Conservation (phyloP, 2,329 filamentous ascomycete species). For the Fusarium sp. region DNA sequence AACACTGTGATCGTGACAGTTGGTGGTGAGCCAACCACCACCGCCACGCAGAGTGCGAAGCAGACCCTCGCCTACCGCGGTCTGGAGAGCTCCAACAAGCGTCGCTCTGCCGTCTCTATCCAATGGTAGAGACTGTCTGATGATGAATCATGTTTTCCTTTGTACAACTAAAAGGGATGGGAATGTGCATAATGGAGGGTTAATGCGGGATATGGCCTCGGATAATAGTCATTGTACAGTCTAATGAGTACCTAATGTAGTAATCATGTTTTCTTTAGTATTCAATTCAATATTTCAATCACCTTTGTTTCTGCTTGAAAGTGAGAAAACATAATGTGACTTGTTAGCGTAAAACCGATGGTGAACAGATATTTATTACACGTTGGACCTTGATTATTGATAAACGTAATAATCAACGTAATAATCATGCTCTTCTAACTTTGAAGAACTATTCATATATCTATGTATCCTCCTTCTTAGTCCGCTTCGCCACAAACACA, state of each 20-base stretch:
- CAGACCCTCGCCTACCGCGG: not conserved
- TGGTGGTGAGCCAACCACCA: constrained; percentile 21
- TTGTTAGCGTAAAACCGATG: not conserved
- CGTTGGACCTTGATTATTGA: too few species aligned
- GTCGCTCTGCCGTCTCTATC: constrained; percentile 25
- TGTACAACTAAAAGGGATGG: constrained; percentile 6
- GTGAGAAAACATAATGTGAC: not conserved
- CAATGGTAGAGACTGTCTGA: constrained; percentile 20
- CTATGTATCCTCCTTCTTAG: too few species aligned
- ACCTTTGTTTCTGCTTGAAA: not conserved
- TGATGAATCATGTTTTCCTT: not conserved
- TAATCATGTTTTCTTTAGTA: constrained; percentile 18
- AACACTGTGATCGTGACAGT: constrained; percentile 53
- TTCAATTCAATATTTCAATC: not conserved
- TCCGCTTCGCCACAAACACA: too few species aligned
- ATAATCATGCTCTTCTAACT: too few species aligned
- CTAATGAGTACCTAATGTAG: constrained; percentile 24
- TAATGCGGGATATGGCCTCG: constrained; percentile 2
- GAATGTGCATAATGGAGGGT: not conserved
- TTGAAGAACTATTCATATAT: too few species aligned
- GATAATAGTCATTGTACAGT: constrained; percentile 9
- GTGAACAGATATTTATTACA: not conserved
- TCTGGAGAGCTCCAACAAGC: constrained; percentile 13
- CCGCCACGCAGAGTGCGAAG: constrained; percentile 5
- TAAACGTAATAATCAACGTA: too few species aligned